Evolutionary conservation across 768 basidiomycete genomes (phyloP).

Genomic region (Lactifluus piperatus): DNA sequence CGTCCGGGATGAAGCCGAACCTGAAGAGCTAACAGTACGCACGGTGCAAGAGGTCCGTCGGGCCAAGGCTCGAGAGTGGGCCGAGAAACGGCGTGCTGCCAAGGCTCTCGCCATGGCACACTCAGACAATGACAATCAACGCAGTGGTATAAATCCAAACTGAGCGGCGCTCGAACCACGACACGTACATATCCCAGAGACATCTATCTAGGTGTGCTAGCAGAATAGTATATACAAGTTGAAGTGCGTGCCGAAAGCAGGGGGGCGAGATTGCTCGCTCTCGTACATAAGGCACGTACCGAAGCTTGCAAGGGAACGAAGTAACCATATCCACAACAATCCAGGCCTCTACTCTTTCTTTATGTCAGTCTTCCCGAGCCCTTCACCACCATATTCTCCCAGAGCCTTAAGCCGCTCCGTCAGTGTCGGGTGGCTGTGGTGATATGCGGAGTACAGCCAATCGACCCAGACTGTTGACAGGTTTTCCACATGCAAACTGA

Average conservation of each 20-base stretch:
- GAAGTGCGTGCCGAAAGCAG: too few relatives aligned
- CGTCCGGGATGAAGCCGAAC: not conserved
- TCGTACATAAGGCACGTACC: too few relatives aligned
- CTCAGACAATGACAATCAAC: not conserved
- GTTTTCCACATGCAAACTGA: constrained; percentile 86
- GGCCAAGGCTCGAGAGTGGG: constrained; percentile 50
- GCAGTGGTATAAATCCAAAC: not conserved
- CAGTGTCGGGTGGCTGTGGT: constrained; percentile 93
- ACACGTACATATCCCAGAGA: not conserved
- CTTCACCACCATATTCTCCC: constrained; percentile 33
- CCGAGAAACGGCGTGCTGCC: constrained; percentile 37
- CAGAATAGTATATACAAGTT: not conserved
- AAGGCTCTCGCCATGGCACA: not conserved
- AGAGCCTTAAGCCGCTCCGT: constrained; percentile 82
- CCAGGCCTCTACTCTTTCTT: constrained; percentile 27
- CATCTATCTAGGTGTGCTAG: constrained; percentile 1
- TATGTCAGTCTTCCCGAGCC: constrained; percentile 17
- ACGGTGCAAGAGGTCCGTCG: constrained; percentile 41
- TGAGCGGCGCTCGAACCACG: not conserved
- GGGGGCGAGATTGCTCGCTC: too few relatives aligned
- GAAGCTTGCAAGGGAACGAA: too few relatives aligned
- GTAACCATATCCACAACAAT: not conserved
- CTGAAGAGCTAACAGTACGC: not conserved
- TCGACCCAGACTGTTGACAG: constrained; percentile 91
- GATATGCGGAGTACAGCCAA: constrained; percentile 93